Conservation (phyloP, 2,329 filamentous ascomycete genomes). For the Trichoderma cornu-damae region DNA sequence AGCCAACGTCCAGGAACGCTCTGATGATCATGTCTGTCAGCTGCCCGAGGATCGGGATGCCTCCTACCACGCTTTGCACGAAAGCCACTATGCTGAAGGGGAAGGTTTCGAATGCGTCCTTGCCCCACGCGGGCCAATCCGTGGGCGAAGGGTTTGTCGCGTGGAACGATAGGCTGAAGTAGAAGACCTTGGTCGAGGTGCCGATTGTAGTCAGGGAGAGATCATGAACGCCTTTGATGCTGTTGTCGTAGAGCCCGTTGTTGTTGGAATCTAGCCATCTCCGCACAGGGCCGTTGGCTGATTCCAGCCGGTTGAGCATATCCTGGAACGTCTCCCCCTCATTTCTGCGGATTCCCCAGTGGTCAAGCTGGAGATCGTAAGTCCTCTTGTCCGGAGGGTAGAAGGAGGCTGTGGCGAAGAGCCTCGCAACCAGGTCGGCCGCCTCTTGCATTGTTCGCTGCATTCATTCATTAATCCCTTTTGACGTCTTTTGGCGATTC, state of each 20-base stretch:
- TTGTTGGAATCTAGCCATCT: not conserved
- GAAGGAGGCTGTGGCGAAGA: not conserved
- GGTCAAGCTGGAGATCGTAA: not conserved
- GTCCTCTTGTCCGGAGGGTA: not conserved
- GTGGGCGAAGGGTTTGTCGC: not conserved
- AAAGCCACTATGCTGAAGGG: not conserved
- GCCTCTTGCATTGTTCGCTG: not conserved
- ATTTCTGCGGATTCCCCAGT: not conserved
- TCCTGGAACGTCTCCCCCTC: not conserved
- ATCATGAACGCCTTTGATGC: not conserved
- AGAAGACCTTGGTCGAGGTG: not conserved
- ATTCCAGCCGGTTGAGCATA: not conserved
- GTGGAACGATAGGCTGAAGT: not conserved
- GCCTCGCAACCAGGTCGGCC: not conserved
- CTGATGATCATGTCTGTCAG: not conserved
- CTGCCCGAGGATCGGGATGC: not conserved
- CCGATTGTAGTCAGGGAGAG: not conserved
- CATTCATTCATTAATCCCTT: not conserved
- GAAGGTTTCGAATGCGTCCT: not conserved
- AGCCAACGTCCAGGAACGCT: not conserved
- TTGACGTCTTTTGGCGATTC: not conserved
- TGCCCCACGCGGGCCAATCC: not conserved
- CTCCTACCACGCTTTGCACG: not conserved
- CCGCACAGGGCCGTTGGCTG: not conserved
- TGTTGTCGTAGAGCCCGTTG: not conserved